These are phyloP conservation scores for Hymenoscyphus occultus DNA, from an alignment of 2,329 filamentous ascomycete genomes.

Conservation along the genomic window DNA sequence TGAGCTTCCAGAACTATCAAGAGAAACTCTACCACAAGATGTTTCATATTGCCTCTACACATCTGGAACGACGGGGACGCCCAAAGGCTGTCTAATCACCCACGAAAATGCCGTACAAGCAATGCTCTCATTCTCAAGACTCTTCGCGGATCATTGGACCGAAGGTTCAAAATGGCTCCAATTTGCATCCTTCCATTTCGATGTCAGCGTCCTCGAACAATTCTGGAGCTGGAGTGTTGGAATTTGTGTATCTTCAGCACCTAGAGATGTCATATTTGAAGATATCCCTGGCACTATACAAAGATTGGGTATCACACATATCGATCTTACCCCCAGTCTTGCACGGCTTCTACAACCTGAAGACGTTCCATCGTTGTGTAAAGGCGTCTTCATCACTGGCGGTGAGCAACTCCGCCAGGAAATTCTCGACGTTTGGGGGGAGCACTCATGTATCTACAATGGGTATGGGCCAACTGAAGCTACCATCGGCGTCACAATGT, in stretches of 20 bases:
- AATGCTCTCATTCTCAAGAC: slow-evolving; percentile 77
- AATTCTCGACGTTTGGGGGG: slow-evolving; percentile 82
- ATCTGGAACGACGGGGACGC: slow-evolving; percentile 39
- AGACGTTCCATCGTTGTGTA: slow-evolving; percentile 75
- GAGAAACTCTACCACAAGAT: slow-evolving; percentile 29
- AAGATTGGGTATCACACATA: slow-evolving; percentile 75
- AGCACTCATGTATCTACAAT: slow-evolving; percentile 79
- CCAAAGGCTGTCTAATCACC: slow-evolving; percentile 68
- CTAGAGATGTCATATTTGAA: slow-evolving; percentile 80
- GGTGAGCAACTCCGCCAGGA: slow-evolving; percentile 87
- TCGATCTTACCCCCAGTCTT: slow-evolving; percentile 86
- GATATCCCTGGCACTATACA: slow-evolving; percentile 74
- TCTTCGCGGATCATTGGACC: slow-evolving; percentile 76
- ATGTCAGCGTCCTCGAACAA: slow-evolving; percentile 88
- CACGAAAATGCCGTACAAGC: slow-evolving; percentile 88
- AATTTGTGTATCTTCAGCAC: slow-evolving; percentile 77
- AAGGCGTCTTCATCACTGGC: slow-evolving; percentile 88
- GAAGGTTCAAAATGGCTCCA: slow-evolving; percentile 77
- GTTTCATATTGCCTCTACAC: slow-evolving; percentile 39
- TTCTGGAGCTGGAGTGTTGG: slow-evolving; percentile 96
- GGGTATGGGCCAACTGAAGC: slow-evolving; percentile 90
- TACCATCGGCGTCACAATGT: slow-evolving; percentile 91
- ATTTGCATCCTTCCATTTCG: slow-evolving; percentile 92
- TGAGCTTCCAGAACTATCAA: slow-evolving; percentile 28
- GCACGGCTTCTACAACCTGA: slow-evolving; percentile 75